Conservation (phyloP, 2,329 filamentous ascomycete species). For the Nannizziopsis arthrosporioides region DNA sequence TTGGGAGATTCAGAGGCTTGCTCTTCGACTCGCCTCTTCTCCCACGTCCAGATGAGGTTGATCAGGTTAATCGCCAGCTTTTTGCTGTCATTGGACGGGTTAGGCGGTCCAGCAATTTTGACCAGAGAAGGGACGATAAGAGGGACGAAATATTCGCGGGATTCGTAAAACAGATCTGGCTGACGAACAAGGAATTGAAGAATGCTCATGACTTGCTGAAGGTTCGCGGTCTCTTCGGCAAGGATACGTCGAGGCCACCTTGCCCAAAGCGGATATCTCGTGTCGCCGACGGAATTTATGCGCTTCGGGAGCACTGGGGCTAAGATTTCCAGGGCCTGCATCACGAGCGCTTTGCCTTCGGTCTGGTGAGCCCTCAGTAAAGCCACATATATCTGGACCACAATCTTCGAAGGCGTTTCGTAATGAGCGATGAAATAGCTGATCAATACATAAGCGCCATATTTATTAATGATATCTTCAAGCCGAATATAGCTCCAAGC, state of each 20-base stretch:
- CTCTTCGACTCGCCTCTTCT: constrained; percentile 60
- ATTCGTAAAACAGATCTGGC: constrained; percentile 87
- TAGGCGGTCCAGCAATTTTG: constrained; percentile 69
- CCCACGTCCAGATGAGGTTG: constrained; percentile 84
- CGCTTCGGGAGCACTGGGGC: constrained; percentile 87
- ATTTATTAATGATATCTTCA: constrained; percentile 99
- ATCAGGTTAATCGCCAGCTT: constrained; percentile 85
- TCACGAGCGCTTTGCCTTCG: constrained; percentile 81
- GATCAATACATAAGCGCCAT: constrained; percentile 92
- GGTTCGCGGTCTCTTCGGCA: constrained; percentile 85
- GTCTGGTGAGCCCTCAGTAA: constrained; percentile 88
- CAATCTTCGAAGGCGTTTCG: constrained; percentile 92
- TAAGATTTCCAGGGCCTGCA: constrained; percentile 85
- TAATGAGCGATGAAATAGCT: constrained; percentile 96
- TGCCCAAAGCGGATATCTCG: constrained; percentile 71
- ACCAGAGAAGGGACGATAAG: constrained; percentile 79
- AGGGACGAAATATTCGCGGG: constrained; percentile 77
- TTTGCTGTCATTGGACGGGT: constrained; percentile 80
- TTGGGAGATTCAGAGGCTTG: constrained; percentile 56
- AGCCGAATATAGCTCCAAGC: constrained; percentile 96
- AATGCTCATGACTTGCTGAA: constrained; percentile 92
- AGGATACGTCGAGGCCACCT: constrained; percentile 81
- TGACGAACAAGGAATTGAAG: constrained; percentile 94
- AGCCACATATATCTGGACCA: constrained; percentile 86
- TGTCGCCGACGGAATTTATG: constrained; percentile 48